These are phyloP conservation scores for Diaporthe aspalathi DNA, from an alignment of 2,329 filamentous ascomycete genomes.

Conservation along the genomic window DNA sequence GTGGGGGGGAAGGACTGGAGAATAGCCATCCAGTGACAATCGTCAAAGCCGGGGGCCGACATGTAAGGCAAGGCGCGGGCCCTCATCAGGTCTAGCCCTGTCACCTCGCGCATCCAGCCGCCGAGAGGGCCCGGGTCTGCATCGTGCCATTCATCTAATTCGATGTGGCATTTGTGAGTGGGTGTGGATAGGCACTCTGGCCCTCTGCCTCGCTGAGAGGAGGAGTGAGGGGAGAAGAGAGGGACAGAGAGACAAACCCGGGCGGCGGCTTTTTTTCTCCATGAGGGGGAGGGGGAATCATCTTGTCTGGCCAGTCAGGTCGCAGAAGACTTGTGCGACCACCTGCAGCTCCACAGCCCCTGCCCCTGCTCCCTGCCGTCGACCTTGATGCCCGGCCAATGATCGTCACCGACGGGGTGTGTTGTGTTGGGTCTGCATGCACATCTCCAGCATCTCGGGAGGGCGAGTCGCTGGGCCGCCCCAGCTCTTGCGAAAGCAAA, in stretches of 20 bases:
- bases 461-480: conserved; percentile 32
- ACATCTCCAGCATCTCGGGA: conserved; percentile 27
- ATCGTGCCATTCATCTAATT: conserved; percentile 28
- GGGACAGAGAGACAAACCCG: too few relatives aligned
- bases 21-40: conserved; percentile 15
- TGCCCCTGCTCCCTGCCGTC: conserved; percentile 29
- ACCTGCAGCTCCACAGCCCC: conserved; percentile 29
- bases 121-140: conserved; percentile 3
- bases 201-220: too few relatives aligned
- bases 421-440: too few relatives aligned
- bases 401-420: not conserved
- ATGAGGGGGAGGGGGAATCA: not conserved
- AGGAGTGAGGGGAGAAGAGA: too few relatives aligned
- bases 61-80: conserved; percentile 9
- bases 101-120: conserved; percentile 33
- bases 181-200: not conserved
- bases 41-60: not conserved
- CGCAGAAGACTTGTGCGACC: conserved; percentile 11
- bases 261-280: too few relatives aligned
- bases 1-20: conserved; percentile 6
- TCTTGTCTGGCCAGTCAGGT: conserved; percentile 18
- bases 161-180: not conserved
- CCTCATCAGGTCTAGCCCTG: conserved; percentile 25
- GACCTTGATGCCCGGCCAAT: conserved; percentile 23
- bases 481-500: not conserved